Percentiles rank a stretch among this genome's conserved stretches.
phyloP scores from a whole-genome alignment of 352 stramenopile genomes.

The Phytophthora nicotianae region DNA sequence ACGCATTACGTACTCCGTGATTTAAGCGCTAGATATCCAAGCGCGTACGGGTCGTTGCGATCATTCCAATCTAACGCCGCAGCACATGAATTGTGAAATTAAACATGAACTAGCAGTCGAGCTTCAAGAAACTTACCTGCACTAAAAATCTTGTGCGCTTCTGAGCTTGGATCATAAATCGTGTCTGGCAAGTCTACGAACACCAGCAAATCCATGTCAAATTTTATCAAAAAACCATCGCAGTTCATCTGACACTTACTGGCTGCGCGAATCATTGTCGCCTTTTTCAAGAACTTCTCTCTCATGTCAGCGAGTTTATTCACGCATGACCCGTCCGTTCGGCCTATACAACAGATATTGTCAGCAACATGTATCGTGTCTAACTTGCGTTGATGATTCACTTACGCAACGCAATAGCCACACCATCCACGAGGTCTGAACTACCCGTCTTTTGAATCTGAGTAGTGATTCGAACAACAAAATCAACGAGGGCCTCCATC shows the following conservation, averaged over 20 bases:
- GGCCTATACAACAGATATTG: slow-evolving; percentile 30
- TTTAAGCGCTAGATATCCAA: slow-evolving; percentile 58
- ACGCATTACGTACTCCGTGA: slow-evolving; percentile 44
- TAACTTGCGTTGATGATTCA: background rate
- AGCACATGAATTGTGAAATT: slow-evolving; percentile 2
- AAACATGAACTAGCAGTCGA: no score
- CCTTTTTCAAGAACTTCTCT: slow-evolving; percentile 50
- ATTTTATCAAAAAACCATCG: background rate
- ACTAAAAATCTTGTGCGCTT: slow-evolving; percentile 74
- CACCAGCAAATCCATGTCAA: slow-evolving; percentile 12
- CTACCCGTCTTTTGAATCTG: slow-evolving; percentile 60
- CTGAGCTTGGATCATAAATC: slow-evolving; percentile 58
- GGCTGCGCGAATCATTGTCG: slow-evolving; percentile 41
- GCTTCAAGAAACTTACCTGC: slow-evolving; percentile 56
- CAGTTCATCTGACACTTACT: slow-evolving; percentile 38
- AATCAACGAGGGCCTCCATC: slow-evolving; percentile 56
- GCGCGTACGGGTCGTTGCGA: slow-evolving; percentile 54
- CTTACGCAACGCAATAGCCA: slow-evolving; percentile 45
- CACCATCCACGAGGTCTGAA: slow-evolving; percentile 40
- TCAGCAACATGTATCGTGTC: slow-evolving; percentile 5
- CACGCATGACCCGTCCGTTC: slow-evolving; percentile 56
- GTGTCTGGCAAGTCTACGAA: slow-evolving; percentile 55
- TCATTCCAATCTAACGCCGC: slow-evolving; percentile 54
- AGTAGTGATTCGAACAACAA: slow-evolving; percentile 63
- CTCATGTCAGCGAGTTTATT: slow-evolving; percentile 71